Base-by-base conservation (phyloP, 2,329 filamentous ascomycete species). In the Nothophaeocryptopus gaeumannii region DNA sequence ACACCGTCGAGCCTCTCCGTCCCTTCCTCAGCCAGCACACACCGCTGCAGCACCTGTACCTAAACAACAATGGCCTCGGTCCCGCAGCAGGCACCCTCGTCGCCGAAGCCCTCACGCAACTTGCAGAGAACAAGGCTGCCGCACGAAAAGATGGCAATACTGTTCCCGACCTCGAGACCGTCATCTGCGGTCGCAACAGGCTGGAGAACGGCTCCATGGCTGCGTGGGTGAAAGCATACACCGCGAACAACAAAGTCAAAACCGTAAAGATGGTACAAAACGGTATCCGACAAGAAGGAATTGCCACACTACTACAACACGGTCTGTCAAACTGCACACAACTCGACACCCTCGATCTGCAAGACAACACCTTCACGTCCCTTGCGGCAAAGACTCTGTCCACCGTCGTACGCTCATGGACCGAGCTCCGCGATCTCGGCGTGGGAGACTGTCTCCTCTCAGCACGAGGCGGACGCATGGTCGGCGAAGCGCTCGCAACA, bases 191-290 rank as follows among this genome's bases (percentile, higher is more conserved):
- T 36, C 88, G 93, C 59, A 99, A 99, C 74, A 81, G 93, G 59
- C 79, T 99, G 42, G 93, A 99, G 75, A 96, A 91, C 64, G 93
- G 92, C 60, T 93, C 86, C 67, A 99, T 99, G 93, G 83, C 82
- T 11, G 91, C 92, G 0, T 99, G 93, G 93, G 90, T 91, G 36
- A 87, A 86, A 69, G 80, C 89, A 1, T 96, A 89, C 70, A 83
- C 84, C 63, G 84, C 92, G 50, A 89, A 97, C 66, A 74, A 71
- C 68, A 85, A 86, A 50, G 81, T 99, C 56, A 87, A 85, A 72
- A 84, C 84, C 51, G 82, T 99, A 61, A 95, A 92, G 78, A 97
- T 99, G 93, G 89, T 95, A 20, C 93, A 97, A 72, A 97, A 99
- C 69, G 93, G 93, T 45, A 99, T 99, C 61, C 82, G 93, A 37